Base-by-base conservation (phyloP, 352 stramenopile species). In the Stramenopiles sp. region DNA sequence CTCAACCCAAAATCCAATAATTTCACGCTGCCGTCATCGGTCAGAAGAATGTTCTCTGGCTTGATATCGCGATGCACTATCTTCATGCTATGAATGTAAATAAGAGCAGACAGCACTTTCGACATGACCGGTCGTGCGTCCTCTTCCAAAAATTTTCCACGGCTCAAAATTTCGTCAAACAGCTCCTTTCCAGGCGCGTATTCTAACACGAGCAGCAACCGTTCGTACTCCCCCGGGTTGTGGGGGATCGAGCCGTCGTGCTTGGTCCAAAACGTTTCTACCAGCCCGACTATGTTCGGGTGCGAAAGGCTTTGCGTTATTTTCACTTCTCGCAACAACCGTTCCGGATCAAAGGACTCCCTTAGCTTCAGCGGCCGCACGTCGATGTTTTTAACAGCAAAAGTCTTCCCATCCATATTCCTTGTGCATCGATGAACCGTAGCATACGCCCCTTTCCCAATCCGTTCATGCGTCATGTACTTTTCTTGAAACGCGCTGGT, bases 301-400 rank as follows among this genome's bases (percentile, higher is more conserved):
- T 97, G 91, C 75, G 86, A 88, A 0, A 97, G 82, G 75, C 94
- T 95, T 81, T 96, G 96, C 92, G 96, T 97, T 76, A 97, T 96
- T 3, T 89, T 89, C 31, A 97, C 92, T 80, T 97, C 92, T 32
- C 81, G 75, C 76, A 76, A 83, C 3, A 84, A 69, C 34, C 81
- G 74, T 18, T 79, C 74, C 73, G 82, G 78, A 69, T 81, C 81
- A 73, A 83, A 84, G 31, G 74, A 71, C 53, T 82, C 77, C 73
- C 80, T 74, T 12, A 84, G 78, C 68, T 80, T 79, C 12, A 84
- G 78, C 12, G 80, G 79, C 4, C 81, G 77, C 4, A 84, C 74
- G 76, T 84, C 81, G 31, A 84, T 82, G 74, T 84, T 83, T 69
- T 84, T 84, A 12, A 82, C 81, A 3, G 81, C 81, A 25, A 81